Evolutionary conservation across 2,329 filamentous ascomycete genomes (phyloP), one percentile per base, ranked within the genome.

Genomic region (Aspergillus tanneri): DNA sequence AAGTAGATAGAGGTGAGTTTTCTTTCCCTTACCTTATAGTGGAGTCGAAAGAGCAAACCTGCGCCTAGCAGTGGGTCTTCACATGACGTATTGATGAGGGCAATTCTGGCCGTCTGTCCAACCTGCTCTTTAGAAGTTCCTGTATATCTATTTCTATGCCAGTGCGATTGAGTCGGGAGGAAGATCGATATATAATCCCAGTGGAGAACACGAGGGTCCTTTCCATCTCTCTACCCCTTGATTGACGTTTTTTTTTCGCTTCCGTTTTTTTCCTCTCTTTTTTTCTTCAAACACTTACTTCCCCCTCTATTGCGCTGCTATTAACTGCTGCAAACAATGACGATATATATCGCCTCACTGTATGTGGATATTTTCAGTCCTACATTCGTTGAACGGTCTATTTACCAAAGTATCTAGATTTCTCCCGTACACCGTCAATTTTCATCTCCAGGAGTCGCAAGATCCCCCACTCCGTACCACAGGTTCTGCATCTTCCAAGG

Each of bases 341-440:
- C 80, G 5, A 76, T 82, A 64, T 81, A 83, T 56, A 76, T 83
- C 42, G 79, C 77, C 47, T 81, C 80, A 24, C 72, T 84, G 78
- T 83, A 74, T 74, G 45, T 34, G 12, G 14, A n/a, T n/a, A n/a
- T n/a, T n/a, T n/a, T n/a, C n/a, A n/a, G n/a, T n/a, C n/a, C n/a
- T n/a, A n/a, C n/a, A n/a, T n/a, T n/a, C n/a, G n/a, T n/a, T n/a
- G n/a, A n/a, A n/a, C n/a, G n/a, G n/a, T n/a, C n/a, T n/a, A n/a
- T n/a, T n/a, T n/a, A n/a, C n/a, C n/a, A n/a, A n/a, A n/a, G n/a
- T n/a, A n/a, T 22, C 3, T 42, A 96, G 91, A 48, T 96, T 96
- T 67, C 81, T 96, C 27, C 92, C 92, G 25, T 91, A 95, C 69
- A 97, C 92, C 32, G 79, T 96, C 63, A 85, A 95, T 69, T 97